Base-by-base conservation (phyloP, 148 eudicot genomes). In the Simmondsia chinensis region DNA sequence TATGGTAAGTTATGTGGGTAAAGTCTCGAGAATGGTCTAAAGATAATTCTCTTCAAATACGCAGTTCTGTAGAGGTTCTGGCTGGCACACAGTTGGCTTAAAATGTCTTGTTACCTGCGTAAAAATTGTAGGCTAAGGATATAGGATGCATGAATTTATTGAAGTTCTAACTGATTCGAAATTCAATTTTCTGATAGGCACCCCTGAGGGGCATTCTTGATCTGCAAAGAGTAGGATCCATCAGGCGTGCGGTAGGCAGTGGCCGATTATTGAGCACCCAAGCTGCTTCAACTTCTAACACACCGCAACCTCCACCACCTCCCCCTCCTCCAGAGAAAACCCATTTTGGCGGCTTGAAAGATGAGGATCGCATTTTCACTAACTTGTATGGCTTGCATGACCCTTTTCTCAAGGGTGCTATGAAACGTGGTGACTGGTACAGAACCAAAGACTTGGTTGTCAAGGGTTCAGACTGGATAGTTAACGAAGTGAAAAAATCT, bases 271-370 rank as follows among this genome's bases (percentile, higher is more conserved):
- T 88, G 55, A 88, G 72, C 75, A 83, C 94, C 32, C 94, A 88
- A 61, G 70, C 87, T 51, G 82, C 94, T 45, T 68, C 94, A 20
- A 73, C 82, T 22, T 71, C 87, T 28, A 68, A 6, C 54, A 77
- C 74, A 20, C 82, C 97, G 32, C 96, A 83, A 49, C 69, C 97
- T 18, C 75, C 94, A 12, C 87, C 94, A 9, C 94, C 94, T 29
- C 96, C 94, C 2, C 96, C 96, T 56, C 97, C 91, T 40, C 94
- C 94, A 16, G 97, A 88, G 80, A 88, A 77, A 59, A 88, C 94
- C 37, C 97, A 88, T 64, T 88, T 88, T 62, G 97, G 97, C 54
- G 87, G 84, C 64, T 59, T 88, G 48, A 88, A 75, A 61, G 97
- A 88, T 60, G 97, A 88, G 75, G 94, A 88, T 45, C 87, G 97